Percentiles rank a stretch among this genome's conserved stretches.
Conservation (phyloP, 805 yeast species). For the Saturnispora saitoi region DNA sequence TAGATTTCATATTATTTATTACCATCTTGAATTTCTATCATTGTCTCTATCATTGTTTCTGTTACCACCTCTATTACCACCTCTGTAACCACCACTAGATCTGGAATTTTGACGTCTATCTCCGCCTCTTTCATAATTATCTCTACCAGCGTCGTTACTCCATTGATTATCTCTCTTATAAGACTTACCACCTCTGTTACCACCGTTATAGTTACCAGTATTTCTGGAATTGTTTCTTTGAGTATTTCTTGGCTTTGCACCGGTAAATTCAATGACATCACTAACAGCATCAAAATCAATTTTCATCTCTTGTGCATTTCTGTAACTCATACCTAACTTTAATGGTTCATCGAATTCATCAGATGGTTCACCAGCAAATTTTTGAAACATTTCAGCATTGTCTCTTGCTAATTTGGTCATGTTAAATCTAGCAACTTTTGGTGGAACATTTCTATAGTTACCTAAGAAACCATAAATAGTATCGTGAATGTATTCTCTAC, state of each 20-base stretch:
- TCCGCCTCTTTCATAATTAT: conserved; percentile 7
- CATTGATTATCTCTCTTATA: conserved; percentile 12
- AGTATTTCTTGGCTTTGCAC: conserved; percentile 17
- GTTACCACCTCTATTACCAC: conserved; percentile 6
- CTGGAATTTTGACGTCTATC: conserved; percentile 8
- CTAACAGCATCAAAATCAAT: conserved; percentile 20
- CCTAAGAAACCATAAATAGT: conserved; percentile 14
- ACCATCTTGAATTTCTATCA: conserved; percentile 10
- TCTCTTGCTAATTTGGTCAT: conserved; percentile 28
- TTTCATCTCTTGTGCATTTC: conserved; percentile 22
- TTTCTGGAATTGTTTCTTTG: neutral
- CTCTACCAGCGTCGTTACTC: conserved; percentile 10
- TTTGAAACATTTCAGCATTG: conserved; percentile 24
- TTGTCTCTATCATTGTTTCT: conserved; percentile 5
- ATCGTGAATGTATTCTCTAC: conserved; percentile 10
- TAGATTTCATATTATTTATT: neutral
- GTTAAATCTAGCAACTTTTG: conserved; percentile 24
- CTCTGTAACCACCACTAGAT: conserved; percentile 3
- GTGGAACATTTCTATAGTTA: conserved; percentile 19
- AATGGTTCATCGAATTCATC: conserved; percentile 9
- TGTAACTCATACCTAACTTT: conserved; percentile 9
- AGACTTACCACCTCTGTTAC: conserved; percentile 11
- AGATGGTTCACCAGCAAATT: conserved; percentile 17
- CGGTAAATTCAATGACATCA: conserved; percentile 27
- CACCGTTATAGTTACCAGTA: conserved; percentile 13